A percentile compares a stretch with the other conserved stretches of the same genome.
Evolutionary conservation across 164 flowering plant genomes (phyloP).

Genomic region (Warburgia ugandensis): DNA sequence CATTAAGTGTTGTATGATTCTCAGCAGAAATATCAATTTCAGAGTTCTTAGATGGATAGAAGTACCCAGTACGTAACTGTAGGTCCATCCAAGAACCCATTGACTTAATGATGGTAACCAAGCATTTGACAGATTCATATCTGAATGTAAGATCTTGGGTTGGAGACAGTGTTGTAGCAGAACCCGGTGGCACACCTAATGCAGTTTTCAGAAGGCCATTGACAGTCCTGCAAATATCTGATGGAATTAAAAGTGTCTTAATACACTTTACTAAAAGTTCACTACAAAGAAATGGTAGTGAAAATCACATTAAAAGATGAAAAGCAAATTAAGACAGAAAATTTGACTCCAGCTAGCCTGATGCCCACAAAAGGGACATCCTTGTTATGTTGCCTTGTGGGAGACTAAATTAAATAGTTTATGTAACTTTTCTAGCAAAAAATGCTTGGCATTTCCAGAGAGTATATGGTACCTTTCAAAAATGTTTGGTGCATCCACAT

Average conservation of each 20-base stretch:
- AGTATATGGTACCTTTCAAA: constrained; percentile 93
- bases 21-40: constrained; percentile 52
- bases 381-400: no score
- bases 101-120: constrained; percentile 72
- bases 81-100: constrained; percentile 99
- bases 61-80: constrained; percentile 57
- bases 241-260: constrained; percentile 73
- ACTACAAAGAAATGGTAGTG: constrained; percentile 6
- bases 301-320: no score
- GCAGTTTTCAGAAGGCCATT: constrained; percentile 98
- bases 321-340: no score
- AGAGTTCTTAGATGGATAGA: constrained; percentile 29
- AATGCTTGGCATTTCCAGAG: no score
- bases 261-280: constrained; percentile 33
- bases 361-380: no score
- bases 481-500: constrained; percentile 92
- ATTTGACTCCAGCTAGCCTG: no score
- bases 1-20: constrained; percentile 28
- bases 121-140: constrained; percentile 88
- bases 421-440: no score
- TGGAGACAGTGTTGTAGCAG: constrained; percentile 75
- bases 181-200: constrained; percentile 94
- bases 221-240: constrained; percentile 97
- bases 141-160: constrained; percentile 87
- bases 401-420: no score